Evolutionary conservation across 1,139 yeast genomes (phyloP), one percentile per base, ranked within the genome.

Genomic region (Saccharomyces hybrid): DNA sequence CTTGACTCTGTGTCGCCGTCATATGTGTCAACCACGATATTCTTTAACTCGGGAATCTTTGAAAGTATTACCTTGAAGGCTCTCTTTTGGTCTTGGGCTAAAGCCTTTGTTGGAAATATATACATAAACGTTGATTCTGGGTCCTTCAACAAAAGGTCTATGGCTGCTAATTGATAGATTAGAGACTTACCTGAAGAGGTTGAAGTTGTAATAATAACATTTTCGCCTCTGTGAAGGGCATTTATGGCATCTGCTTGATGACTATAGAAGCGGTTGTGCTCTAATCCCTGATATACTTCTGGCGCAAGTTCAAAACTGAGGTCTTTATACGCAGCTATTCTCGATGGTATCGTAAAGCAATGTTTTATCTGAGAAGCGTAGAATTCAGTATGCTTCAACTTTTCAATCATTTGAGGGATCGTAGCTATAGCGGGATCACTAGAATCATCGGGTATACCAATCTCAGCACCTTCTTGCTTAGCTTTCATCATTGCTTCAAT

Each of bases 111-210:
- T 1, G 99, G 99, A 64, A 93, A 93, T 7, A 93, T 83, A 63
- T 88, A 89, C 73, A 95, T 76, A 2, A 96, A 89, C 0, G 96
- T 87, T 0, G 87, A 71, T 5, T 80, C 76, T 4, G 80, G 79
- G 53, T 81, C 79, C 5, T 65, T 60, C 34, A 76, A 72, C 4
- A 83, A 62, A 3, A 76, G 70, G 52, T 77, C 73, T 7, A 91
- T 69, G 4, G 93, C 88, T 0, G 98, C 96, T 1, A 90, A 71
- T 69, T 93, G 99, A 66, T 90, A 93, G 32, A 95, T 86, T 53
- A 93, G 73, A 0, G 98, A 90, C 63, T 93, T 93, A 47, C 99
- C 99, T 0, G 97, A 89, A 0, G 97, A 89, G 0, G 99, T 93
- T 0, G 97, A 83, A 0, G 99, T 95, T 23, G 96, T 85, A 0